phyloP scores from a whole-genome alignment of 2,329 filamentous ascomycete genomes.

The Ophiostoma perfectum region DNA sequence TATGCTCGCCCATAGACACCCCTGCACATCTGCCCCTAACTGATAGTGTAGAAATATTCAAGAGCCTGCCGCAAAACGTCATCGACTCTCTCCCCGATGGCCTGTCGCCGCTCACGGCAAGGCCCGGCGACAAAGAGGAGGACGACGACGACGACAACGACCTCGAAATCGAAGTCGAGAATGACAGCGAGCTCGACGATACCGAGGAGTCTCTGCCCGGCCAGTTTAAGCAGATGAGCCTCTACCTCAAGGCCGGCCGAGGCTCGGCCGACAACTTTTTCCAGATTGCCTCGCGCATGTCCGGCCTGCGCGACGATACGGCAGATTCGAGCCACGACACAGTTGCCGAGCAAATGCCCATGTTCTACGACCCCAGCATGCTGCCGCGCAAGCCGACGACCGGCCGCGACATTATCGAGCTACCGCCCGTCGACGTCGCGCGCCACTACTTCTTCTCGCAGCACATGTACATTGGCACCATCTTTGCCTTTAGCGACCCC shows the following conservation, averaged over 20 bases:
- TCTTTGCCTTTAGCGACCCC: constrained; percentile 49
- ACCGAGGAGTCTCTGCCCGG: constrained; percentile 17
- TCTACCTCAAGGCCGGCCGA: constrained; percentile 31
- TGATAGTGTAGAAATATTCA: constrained; percentile 20
- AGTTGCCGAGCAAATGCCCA: constrained; percentile 31
- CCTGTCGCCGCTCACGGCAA: neutral
- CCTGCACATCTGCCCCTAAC: neutral
- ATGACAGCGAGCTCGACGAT: constrained; percentile 8
- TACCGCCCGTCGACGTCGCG: constrained; percentile 48
- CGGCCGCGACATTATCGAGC: constrained; percentile 25
- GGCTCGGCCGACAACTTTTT: constrained; percentile 39
- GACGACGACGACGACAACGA: neutral
- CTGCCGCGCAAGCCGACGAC: constrained; percentile 31
- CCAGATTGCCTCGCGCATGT: constrained; percentile 35
- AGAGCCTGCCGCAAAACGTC: constrained; percentile 12
- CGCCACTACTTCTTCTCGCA: constrained; percentile 41
- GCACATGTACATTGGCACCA: constrained; percentile 53
- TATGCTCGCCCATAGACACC: neutral
- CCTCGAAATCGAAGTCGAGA: constrained; percentile 8
- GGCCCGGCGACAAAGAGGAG: neutral
- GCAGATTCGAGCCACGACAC: neutral
- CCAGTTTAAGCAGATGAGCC: constrained; percentile 26
- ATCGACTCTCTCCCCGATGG: neutral
- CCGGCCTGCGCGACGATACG: constrained; percentile 24
- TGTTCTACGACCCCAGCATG: constrained; percentile 35